Evolutionary conservation across 495 filamentous ascomycete species (phyloP), one percentile per base, ranked within the genome.

Genomic region (Diplogelasinospora grovesii): DNA sequence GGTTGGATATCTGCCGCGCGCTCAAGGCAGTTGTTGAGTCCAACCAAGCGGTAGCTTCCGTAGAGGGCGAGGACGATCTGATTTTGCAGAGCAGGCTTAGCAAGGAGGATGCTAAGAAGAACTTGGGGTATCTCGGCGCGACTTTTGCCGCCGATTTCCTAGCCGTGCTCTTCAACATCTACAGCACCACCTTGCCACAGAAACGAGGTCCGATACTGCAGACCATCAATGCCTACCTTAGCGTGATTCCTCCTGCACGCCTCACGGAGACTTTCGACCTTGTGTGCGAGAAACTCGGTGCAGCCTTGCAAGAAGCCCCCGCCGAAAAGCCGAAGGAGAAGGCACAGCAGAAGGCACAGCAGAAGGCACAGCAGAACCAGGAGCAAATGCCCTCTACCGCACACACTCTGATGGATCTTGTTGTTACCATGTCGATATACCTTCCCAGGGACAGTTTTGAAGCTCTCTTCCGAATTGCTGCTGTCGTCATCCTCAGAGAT

Each of bases 161-260:
- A 20, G 88, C 92, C 2, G 92, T 97, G 2, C 71, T 98, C 27
- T 97, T 97, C 71, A 98, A 98, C 56, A 90, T 97, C 19, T 98
- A 97, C 66, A 93, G 83, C 54, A 81, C 93, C 56, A 97, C 93
- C 1, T 70, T 97, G 15, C 92, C 93, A 1, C 88, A 96, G 56
- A 87, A 86, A 56, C 73, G 92, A 45, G 87, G 89, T 2, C 84
- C 81, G 23, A 89, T 98, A 36, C 70, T 98, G 18, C 80, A 86
- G 53, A 95, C 89, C 51, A 89, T 97, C 64, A 94, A 96, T 64
- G 79, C 88, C 4, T 96, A 84, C 61, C 64, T 98, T 46, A 92
- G 88, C 65, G 89, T 98, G 46, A 85, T 86, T 4, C 82, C 68
- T 19, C 32, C 58, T 24, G 53, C 80, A 61, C 89, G 95, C 52